Base-by-base conservation (phyloP, 2,329 filamentous ascomycete genomes). In the Aschersonia sp. region DNA sequence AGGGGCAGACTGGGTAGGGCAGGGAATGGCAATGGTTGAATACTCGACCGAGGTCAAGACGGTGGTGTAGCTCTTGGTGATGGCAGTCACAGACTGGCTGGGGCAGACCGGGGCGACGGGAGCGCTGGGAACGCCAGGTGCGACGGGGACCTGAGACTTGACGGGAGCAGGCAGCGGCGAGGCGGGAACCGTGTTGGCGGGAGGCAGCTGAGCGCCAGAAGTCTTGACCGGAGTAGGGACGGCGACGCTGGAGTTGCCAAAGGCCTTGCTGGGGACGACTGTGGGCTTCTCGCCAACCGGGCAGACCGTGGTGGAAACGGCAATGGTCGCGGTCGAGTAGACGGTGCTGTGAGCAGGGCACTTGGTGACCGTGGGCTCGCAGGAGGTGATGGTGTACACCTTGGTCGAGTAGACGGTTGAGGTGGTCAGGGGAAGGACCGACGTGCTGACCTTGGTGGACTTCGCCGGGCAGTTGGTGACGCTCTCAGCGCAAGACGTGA, bases 381-480 rank as follows among this genome's bases (percentile, higher is more conserved):
- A 82, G 48, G 70, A 71, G 65, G 74, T 81, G 70, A 81, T 66
- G 65, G 77, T 82, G 60, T 74, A 66, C 61, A 79, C 66, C 56
- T 70, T 69, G 61, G 76, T 79, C 56, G 66, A 61, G 71, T 73
- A 78, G 68, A 79, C 65, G 61, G 75, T 72, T 49, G 64, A 67
- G 55, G 73, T 73, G 57, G 71, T 72, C 53, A 66, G 57, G 49
- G 71, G 59, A 46, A 66, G 54, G 49, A 66, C 54, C 55, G 61
- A 64, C 52, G 63, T 66, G 53, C 60, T 55, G 51, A 66, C 59
- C 47, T 55, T 54, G 56, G 64, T 69, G 46, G 61, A 63, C 54
- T 59, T 54, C 51, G 64, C 68, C 48, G 72, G 73, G 73, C 79
- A 83, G 77, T 82, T 59, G 62, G 76, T 74, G 60, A 80, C 75